Percentiles rank a stretch among this genome's conserved stretches.
These are phyloP conservation scores for Boletus sp. DNA, from an alignment of 768 basidiomycete genomes.

Conservation along the genomic window DNA sequence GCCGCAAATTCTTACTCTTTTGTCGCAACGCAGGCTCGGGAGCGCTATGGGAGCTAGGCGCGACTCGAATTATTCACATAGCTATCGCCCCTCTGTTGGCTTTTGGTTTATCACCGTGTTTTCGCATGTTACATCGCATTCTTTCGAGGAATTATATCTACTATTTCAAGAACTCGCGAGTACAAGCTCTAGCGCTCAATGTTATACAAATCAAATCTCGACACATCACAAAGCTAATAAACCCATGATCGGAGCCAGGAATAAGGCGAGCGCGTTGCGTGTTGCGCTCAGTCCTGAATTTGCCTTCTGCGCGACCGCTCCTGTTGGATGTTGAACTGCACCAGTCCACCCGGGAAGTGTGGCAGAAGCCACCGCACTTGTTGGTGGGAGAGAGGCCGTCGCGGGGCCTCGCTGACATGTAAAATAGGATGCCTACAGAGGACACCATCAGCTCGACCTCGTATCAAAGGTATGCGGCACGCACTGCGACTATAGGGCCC, in stretches of 20 bases:
- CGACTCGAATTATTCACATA: constrained; percentile 11
- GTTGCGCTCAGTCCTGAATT: constrained; percentile 23
- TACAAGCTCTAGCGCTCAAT: background rate
- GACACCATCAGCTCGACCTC: constrained; percentile 3
- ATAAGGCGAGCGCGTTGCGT: constrained; percentile 19
- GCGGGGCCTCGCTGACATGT: constrained; percentile 68
- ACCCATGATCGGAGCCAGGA: constrained; percentile 31
- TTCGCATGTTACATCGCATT: constrained; percentile 11
- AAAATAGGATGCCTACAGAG: constrained; percentile 61
- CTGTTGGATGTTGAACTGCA: constrained; percentile 11
- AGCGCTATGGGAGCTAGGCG: constrained; percentile 34
- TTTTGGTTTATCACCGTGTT: constrained; percentile 17
- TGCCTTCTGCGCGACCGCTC: constrained; percentile 15
- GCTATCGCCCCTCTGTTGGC: constrained; percentile 4
- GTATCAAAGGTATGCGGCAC: constrained; percentile 16
- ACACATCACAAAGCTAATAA: constrained; percentile 22
- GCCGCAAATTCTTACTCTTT: constrained; percentile 25
- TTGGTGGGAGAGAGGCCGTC: constrained; percentile 50
- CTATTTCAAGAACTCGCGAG: constrained; percentile 4
- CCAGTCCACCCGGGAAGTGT: constrained; percentile 43
- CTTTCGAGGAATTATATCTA: constrained; percentile 19
- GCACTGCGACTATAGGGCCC: constrained; percentile 59
- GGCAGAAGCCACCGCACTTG: constrained; percentile 64
- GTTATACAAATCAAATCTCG: constrained; percentile 1
- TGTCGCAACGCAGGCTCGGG: constrained; percentile 33